These are phyloP conservation scores for Dichomitus squalens DNA, from an alignment of 1,284 basidiomycete species.

Conservation along the genomic window DNA sequence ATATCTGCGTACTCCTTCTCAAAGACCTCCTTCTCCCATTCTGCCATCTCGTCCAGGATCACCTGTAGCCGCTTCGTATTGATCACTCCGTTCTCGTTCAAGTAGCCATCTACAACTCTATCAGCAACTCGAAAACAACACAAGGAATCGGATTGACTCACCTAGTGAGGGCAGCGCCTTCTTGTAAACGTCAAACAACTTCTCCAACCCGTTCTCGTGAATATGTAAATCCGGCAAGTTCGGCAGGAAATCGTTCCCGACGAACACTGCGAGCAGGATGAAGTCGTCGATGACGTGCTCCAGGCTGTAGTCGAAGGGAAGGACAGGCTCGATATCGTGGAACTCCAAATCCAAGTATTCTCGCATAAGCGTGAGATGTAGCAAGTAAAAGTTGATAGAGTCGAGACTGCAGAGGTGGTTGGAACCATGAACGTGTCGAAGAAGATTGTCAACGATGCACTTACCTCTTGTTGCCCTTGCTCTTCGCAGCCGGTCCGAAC, in stretches of 20 bases:
- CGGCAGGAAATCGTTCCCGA: constrained; percentile 97
- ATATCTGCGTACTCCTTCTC: constrained; percentile 88
- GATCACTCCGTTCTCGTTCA: constrained; percentile 91
- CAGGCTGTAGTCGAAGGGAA: constrained; percentile 78
- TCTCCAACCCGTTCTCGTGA: constrained; percentile 94
- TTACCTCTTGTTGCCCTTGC: constrained; percentile 70
- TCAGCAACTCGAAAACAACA: background rate
- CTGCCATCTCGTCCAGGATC: constrained; percentile 85
- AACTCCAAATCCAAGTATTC: constrained; percentile 99
- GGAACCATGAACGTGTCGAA: background rate
- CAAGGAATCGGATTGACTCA: constrained; percentile 37
- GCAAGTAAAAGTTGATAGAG: constrained; percentile 90
- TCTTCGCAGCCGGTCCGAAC: constrained; percentile 84
- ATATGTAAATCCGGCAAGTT: constrained; percentile 97
- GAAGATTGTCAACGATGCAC: constrained; percentile 28
- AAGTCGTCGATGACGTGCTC: constrained; percentile 98
- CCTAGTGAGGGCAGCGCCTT: constrained; percentile 82
- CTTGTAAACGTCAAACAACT: constrained; percentile 95
- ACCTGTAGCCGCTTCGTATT: constrained; percentile 82
- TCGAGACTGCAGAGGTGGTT: constrained; percentile 58
- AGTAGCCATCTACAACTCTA: constrained; percentile 74
- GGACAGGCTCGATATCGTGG: constrained; percentile 57
- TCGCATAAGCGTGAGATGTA: constrained; percentile 93
- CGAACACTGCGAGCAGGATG: constrained; percentile 93
- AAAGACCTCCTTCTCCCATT: constrained; percentile 89